Conservation (phyloP, 176 grass and related monocot genomes). For the Miscanthus lutarioriparius region DNA sequence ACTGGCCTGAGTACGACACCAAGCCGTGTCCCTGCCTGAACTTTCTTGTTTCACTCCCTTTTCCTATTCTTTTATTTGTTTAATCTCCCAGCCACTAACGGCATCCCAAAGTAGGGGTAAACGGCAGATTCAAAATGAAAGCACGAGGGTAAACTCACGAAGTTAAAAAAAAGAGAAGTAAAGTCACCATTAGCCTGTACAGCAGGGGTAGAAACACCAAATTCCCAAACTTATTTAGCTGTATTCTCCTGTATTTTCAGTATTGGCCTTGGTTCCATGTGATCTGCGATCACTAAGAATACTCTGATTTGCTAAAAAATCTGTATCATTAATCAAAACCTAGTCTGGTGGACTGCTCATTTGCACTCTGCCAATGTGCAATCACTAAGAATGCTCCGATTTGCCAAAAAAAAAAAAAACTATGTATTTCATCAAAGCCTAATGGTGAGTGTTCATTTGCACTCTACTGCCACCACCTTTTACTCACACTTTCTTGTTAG, state of each 20-base stretch:
- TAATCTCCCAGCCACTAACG: not conserved
- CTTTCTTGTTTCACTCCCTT: not conserved
- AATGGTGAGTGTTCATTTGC: not conserved
- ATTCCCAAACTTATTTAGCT: not conserved
- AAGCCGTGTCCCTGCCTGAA: not conserved
- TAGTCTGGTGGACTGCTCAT: not conserved
- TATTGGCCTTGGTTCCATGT: not conserved
- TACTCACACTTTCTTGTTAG: not conserved
- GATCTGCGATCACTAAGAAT: not conserved
- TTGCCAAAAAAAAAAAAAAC: not conserved
- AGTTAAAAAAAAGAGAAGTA: not conserved
- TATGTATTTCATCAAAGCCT: not conserved
- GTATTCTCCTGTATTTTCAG: not conserved
- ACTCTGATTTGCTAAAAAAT: not conserved
- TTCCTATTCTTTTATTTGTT: not conserved
- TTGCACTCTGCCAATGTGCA: not conserved
- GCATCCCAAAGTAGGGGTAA: not conserved
- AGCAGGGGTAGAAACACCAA: not conserved
- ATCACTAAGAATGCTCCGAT: not conserved
- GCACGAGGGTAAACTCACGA: not conserved
- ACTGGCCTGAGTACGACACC: not conserved
- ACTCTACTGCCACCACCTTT: not conserved
- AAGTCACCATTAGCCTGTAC: not conserved
- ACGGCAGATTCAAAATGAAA: not conserved
- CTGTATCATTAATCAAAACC: not conserved